These are phyloP conservation scores for Curvularia lunata DNA, from an alignment of 2,329 filamentous ascomycete genomes.

Conservation along the genomic window DNA sequence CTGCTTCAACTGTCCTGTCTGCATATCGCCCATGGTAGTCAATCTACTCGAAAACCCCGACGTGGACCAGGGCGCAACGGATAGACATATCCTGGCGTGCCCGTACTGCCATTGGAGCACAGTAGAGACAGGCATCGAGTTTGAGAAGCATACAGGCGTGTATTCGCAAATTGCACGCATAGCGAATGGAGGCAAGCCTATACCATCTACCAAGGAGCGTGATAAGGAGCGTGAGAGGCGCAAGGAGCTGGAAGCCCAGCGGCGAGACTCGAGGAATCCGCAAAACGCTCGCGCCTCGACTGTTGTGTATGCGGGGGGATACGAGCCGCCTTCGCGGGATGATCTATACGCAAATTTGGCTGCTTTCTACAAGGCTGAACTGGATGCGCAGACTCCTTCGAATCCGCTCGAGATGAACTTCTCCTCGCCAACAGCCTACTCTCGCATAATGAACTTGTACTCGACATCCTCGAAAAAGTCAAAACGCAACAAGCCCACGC, in stretches of 20 bases:
- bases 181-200: conserved; percentile 56
- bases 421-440: conserved; percentile 79
- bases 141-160: conserved; percentile 88
- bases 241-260: conserved; percentile 37
- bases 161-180: conserved; percentile 78
- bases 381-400: conserved; percentile 63
- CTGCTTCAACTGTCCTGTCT: conserved; percentile 94
- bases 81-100: conserved; percentile 81
- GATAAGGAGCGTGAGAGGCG: conserved; percentile 49
- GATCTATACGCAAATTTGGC: conserved; percentile 77
- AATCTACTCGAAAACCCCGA: conserved; percentile 67
- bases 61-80: conserved; percentile 41
- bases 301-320: conserved; percentile 11
- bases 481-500: conserved; percentile 67
- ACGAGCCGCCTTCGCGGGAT: conserved; percentile 62
- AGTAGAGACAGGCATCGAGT: conserved; percentile 85
- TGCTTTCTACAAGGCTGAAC: conserved; percentile 81
- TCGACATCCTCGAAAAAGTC: conserved; percentile 63
- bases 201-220: conserved; percentile 50
- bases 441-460: conserved; percentile 91
- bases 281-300: conserved; percentile 28
- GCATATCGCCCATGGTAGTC: conserved; percentile 78
- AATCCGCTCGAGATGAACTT: conserved; percentile 61
- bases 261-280: conserved; percentile 24
- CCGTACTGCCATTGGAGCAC: conserved; percentile 94